These are phyloP conservation scores for Malassezia caprae DNA, from an alignment of 1,284 basidiomycete species.

Conservation along the genomic window DNA sequence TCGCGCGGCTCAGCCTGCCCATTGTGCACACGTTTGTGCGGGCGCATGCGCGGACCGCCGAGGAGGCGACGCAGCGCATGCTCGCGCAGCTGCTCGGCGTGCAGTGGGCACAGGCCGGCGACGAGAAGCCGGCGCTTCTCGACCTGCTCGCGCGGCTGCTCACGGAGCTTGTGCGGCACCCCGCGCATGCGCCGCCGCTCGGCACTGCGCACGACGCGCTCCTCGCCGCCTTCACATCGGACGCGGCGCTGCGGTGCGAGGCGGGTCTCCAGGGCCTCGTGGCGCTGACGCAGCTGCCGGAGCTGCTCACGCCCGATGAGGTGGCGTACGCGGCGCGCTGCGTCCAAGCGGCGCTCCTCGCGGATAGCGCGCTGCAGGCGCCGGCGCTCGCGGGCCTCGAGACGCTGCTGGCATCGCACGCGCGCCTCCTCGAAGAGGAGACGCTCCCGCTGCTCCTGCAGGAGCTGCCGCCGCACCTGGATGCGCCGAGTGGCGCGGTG, in stretches of 20 bases:
- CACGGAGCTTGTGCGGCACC: not conserved
- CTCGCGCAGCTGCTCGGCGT: conserved; percentile 30
- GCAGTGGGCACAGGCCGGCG: conserved; percentile 60
- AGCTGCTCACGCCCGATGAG: conserved; percentile 63
- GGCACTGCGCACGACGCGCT: conserved; percentile 29
- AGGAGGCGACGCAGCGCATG: conserved; percentile 23
- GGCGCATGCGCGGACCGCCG: conserved; percentile 25
- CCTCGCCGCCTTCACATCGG: conserved; percentile 27
- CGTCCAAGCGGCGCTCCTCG: conserved; percentile 54
- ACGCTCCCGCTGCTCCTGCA: conserved; percentile 71
- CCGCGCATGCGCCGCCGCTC: conserved; percentile 21
- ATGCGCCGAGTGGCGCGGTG: conserved; percentile 57
- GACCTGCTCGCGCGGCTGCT: not conserved
- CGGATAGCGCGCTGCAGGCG: conserved; percentile 19
- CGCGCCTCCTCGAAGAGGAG: conserved; percentile 18
- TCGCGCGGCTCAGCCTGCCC: conserved; percentile 31
- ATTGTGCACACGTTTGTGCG: conserved; percentile 26
- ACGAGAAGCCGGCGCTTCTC: conserved; percentile 48
- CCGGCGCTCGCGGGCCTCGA: conserved; percentile 22
- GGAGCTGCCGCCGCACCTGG: conserved; percentile 53
- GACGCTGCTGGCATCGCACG: conserved; percentile 19
- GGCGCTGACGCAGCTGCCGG: conserved; percentile 14
- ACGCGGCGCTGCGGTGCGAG: conserved; percentile 19
- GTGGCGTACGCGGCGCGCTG: conserved; percentile 67
- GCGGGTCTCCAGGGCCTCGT: conserved; percentile 32